Evolutionary conservation across 2,329 filamentous ascomycete species (phyloP).

Genomic region (Exophiala oligosperma): DNA sequence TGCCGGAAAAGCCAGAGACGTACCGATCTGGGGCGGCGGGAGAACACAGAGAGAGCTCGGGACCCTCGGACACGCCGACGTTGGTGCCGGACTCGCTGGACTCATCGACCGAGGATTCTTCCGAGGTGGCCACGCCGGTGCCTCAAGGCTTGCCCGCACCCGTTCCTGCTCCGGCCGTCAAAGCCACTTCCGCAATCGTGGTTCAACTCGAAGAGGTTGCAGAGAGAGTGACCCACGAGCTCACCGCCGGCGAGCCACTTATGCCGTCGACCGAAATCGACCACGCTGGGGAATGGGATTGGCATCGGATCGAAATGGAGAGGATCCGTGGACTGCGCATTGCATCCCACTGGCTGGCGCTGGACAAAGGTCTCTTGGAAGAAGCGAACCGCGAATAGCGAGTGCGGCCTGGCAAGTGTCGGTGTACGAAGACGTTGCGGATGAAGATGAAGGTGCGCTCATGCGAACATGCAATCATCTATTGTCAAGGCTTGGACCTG

Average conservation of each 20-base stretch:
- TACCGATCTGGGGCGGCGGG: constrained; percentile 6
- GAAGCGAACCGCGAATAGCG: constrained; percentile 37
- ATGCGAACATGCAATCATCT: not conserved
- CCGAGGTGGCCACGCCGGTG: constrained; percentile 8
- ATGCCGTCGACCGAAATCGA: constrained; percentile 36
- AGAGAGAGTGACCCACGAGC: constrained; percentile 23
- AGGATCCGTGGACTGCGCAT: constrained; percentile 55
- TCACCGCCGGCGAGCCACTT: constrained; percentile 24
- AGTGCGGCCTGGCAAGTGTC: not conserved
- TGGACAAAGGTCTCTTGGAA: constrained; percentile 54
- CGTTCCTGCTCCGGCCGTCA: constrained; percentile 8
- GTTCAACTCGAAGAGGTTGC: constrained; percentile 29
- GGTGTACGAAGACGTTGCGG: not conserved
- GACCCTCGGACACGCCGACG: constrained; percentile 4
- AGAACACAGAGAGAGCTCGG: constrained; percentile 5
- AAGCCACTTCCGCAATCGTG: constrained; percentile 14
- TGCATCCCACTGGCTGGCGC: constrained; percentile 54
- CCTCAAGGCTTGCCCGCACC: constrained; percentile 15
- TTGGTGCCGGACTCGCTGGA: not conserved
- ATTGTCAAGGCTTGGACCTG: too few relatives aligned
- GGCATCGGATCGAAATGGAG: constrained; percentile 61
- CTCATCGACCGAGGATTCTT: constrained; percentile 3
- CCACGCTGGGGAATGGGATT: constrained; percentile 53
- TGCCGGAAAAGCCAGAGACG: constrained; percentile 71
- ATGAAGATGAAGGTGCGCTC: not conserved